phyloP scores from a whole-genome alignment of 306 rosid species.

The Argentina anserina region DNA sequence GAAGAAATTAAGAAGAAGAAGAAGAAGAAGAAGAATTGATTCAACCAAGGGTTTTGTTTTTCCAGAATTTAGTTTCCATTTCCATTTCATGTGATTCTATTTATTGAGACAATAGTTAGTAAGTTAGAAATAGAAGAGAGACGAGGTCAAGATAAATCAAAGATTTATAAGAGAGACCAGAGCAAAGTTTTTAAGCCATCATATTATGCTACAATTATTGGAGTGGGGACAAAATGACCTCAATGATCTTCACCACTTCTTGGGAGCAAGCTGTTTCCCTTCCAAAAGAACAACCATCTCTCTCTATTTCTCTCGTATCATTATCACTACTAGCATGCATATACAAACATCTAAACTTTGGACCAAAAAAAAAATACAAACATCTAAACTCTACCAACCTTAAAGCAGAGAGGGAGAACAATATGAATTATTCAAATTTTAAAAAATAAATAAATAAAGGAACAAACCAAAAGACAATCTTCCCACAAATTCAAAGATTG shows the following conservation, averaged over 20 bases:
- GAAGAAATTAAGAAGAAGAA: not conserved
- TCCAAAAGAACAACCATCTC: slow-evolving; percentile 41
- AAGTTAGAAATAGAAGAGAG: slow-evolving; percentile 7
- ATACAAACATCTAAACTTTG: slow-evolving; percentile 25
- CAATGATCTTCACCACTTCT: slow-evolving; percentile 35
- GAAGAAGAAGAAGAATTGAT: not conserved
- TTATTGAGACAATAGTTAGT: slow-evolving; percentile 24
- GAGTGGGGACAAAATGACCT: slow-evolving; percentile 51
- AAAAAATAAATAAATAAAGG: slow-evolving; percentile 10
- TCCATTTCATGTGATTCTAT: slow-evolving; percentile 35
- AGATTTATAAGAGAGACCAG: slow-evolving; percentile 20
- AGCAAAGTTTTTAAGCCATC: slow-evolving; percentile 29
- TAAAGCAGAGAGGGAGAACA: slow-evolving; percentile 23
- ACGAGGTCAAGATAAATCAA: slow-evolving; percentile 43
- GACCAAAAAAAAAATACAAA: no score
- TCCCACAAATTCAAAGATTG: slow-evolving; percentile 63
- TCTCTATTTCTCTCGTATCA: slow-evolving; percentile 40
- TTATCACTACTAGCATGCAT: slow-evolving; percentile 49
- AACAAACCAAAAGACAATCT: slow-evolving; percentile 50
- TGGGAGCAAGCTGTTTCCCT: slow-evolving; percentile 67
- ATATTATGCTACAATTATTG: slow-evolving; percentile 73
- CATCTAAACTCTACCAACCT: slow-evolving; percentile 39
- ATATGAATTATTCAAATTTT: not conserved
- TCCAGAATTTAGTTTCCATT: slow-evolving; percentile 24
- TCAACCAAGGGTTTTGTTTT: slow-evolving; percentile 9